Percentiles rank a stretch among this genome's conserved stretches.
Evolutionary conservation across 805 yeast species (phyloP).

Genomic region (Myxozyma geophila): DNA sequence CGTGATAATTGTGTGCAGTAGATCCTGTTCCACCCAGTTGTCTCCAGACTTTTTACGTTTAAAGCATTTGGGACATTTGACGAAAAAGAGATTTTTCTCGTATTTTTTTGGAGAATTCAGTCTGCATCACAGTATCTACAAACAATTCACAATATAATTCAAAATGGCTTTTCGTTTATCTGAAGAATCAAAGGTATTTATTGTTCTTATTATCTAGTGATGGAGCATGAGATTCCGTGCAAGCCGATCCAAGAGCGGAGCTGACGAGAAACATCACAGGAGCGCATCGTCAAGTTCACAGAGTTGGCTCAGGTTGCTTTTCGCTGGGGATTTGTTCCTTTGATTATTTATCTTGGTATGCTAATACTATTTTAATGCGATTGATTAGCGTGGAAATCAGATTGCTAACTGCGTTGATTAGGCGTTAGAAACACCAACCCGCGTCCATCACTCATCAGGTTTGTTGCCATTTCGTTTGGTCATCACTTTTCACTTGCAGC

Average conservation of each 20-base stretch:
- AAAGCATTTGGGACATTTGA: not conserved
- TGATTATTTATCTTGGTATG: constrained; percentile 78
- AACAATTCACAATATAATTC: not conserved
- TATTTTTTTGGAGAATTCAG: not conserved
- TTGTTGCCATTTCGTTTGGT: constrained; percentile 29
- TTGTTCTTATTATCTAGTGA: not conserved
- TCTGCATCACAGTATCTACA: not conserved
- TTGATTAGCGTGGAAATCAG: not conserved
- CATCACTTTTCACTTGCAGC: not conserved
- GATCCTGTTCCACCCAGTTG: too few relatives aligned
- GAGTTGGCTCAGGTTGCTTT: constrained; percentile 84
- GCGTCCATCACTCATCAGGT: constrained; percentile 77
- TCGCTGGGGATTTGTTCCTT: constrained; percentile 97
- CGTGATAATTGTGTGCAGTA: too few relatives aligned
- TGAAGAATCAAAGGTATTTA: constrained; percentile 50
- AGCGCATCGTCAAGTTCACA: constrained; percentile 81
- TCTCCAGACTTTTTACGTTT: too few relatives aligned
- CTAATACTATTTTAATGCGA: too few relatives aligned
- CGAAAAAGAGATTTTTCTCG: not conserved
- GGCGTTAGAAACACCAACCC: constrained; percentile 66
- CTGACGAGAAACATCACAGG: constrained; percentile 50
- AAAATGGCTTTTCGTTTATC: constrained; percentile 44
- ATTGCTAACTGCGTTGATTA: constrained; percentile 5
- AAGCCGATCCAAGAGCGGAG: too few relatives aligned
- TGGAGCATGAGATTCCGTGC: not conserved